Evolutionary conservation across 1,139 yeast species (phyloP).

Genomic region (Yamadazyma aaseri): DNA sequence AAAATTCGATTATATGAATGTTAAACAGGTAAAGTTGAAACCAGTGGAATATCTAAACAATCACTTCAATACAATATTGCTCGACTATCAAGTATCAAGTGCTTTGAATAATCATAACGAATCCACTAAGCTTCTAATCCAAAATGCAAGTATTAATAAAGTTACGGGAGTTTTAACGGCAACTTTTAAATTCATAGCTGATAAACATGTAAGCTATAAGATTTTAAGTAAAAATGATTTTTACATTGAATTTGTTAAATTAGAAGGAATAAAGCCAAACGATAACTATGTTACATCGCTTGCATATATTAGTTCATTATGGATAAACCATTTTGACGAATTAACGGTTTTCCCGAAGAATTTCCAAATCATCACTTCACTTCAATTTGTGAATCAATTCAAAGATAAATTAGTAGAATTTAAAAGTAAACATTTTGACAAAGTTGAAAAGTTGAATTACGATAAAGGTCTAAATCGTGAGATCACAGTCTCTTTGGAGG

Average conservation of each 20-base stretch:
- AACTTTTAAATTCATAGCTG: constrained; percentile 28
- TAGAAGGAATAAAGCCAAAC: background rate
- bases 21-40: constrained; percentile 5
- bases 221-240: constrained; percentile 27
- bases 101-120: constrained; percentile 19
- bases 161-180: constrained; percentile 24
- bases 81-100: constrained; percentile 28
- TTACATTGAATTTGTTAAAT: constrained; percentile 17
- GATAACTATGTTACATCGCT: constrained; percentile 14
- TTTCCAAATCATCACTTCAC: constrained; percentile 13
- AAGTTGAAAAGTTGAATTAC: background rate
- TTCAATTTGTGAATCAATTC: constrained; percentile 18
- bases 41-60: constrained; percentile 8
- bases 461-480: background rate
- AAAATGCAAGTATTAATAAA: constrained; percentile 21
- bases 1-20: constrained; percentile 20
- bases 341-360: constrained; percentile 23
- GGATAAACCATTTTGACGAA: constrained; percentile 14
- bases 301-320: constrained; percentile 15
- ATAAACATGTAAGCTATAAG: constrained; percentile 29
- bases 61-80: constrained; percentile 22
- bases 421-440: constrained; percentile 10
- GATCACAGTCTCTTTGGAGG: constrained; percentile 15
- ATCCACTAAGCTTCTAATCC: constrained; percentile 22
- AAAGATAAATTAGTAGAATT: constrained; percentile 19